Percentiles rank a stretch among this genome's conserved stretches.
phyloP scores from a whole-genome alignment of 805 yeast genomes.

The Metschnikowia anglica region DNA sequence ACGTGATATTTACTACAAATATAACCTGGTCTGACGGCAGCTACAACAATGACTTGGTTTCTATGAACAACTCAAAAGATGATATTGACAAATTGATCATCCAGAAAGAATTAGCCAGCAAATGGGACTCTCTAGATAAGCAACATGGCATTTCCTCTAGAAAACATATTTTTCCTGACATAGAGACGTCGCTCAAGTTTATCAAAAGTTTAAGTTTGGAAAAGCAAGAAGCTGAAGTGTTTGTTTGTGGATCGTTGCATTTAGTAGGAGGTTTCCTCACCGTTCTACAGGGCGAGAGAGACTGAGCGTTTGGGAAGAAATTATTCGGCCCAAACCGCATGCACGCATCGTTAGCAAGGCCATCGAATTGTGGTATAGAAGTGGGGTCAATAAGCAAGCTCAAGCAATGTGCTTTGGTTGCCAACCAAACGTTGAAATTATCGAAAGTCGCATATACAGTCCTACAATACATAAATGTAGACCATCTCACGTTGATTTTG shows the following conservation, averaged over 20 bases:
- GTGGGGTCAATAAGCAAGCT: too few relatives aligned
- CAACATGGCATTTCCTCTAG: conserved; percentile 30
- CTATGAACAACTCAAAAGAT: conserved; percentile 78
- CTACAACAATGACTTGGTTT: conserved; percentile 79
- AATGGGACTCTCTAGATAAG: conserved; percentile 60
- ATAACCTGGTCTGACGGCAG: conserved; percentile 84
- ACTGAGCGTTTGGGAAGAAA: conserved; percentile 13
- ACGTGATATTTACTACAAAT: conserved; percentile 85
- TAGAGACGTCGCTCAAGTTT: conserved; percentile 67
- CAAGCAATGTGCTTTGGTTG: too few relatives aligned
- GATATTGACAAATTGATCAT: conserved; percentile 77
- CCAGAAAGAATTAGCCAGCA: conserved; percentile 69
- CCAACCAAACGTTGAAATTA: too few relatives aligned
- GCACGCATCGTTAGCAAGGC: too few relatives aligned
- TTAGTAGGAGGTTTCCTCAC: conserved; percentile 91
- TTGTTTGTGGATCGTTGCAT: conserved; percentile 92
- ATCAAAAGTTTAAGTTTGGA: conserved; percentile 46
- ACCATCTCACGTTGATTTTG: too few relatives aligned
- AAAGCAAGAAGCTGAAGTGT: conserved; percentile 54
- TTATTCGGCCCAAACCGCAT: neutral
- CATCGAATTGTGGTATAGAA: too few relatives aligned
- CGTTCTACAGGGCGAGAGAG: conserved; percentile 60
- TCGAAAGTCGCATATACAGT: too few relatives aligned
- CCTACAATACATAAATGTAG: too few relatives aligned
- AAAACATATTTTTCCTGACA: conserved; percentile 61